These are phyloP conservation scores for Lentinula detonsa DNA, from an alignment of 768 basidiomycete genomes.

Conservation along the genomic window DNA sequence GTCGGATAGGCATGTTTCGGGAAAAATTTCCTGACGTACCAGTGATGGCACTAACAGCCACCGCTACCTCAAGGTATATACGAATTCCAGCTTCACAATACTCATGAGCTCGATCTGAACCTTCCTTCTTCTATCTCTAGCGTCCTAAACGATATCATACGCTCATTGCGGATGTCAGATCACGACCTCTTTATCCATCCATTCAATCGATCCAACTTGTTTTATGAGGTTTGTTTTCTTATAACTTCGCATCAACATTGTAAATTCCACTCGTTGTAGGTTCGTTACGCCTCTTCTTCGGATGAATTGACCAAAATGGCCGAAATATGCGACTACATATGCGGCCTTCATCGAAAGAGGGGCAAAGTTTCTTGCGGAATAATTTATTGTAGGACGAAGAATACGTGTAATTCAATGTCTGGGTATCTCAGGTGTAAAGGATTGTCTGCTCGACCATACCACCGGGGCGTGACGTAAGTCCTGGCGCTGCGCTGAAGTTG, in stretches of 20 bases:
- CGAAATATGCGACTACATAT: constrained; percentile 63
- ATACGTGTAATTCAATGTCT: constrained; percentile 63
- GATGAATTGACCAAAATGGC: constrained; percentile 51
- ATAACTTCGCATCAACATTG: neutral
- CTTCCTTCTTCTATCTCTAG: constrained; percentile 25
- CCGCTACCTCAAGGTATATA: constrained; percentile 60
- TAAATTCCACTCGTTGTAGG: constrained; percentile 27
- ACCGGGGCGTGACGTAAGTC: constrained; percentile 59
- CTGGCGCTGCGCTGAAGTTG: neutral
- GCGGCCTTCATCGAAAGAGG: constrained; percentile 51
- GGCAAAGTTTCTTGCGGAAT: constrained; percentile 63
- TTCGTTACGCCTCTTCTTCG: constrained; percentile 55
- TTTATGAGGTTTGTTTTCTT: constrained; percentile 55
- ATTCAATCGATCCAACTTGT: constrained; percentile 76
- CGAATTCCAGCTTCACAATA: constrained; percentile 11
- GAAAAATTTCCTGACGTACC: constrained; percentile 62
- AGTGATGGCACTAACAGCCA: constrained; percentile 85
- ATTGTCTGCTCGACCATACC: constrained; percentile 65
- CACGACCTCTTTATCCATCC: constrained; percentile 63
- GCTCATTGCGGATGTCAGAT: constrained; percentile 53
- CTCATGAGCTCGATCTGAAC: neutral
- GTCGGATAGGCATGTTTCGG: constrained; percentile 66
- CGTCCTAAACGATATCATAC: constrained; percentile 70
- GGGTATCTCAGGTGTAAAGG: constrained; percentile 60
- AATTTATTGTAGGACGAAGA: constrained; percentile 68